Evolutionary conservation across 2,329 filamentous ascomycete species (phyloP).

Genomic region (Escovopsis sp.): DNA sequence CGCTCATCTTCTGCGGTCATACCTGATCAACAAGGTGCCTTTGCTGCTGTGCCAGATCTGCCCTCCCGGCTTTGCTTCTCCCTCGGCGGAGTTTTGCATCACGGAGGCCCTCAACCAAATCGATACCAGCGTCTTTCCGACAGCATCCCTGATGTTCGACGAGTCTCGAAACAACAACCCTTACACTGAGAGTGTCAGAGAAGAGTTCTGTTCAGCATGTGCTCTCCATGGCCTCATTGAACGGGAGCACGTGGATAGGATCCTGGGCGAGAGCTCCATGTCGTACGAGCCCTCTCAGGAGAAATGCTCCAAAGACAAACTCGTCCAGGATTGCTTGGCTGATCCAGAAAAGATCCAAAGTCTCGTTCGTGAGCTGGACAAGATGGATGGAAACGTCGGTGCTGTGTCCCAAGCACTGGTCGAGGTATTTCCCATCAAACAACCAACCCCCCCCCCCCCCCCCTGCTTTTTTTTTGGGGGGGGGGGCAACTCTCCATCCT

Average conservation of each 20-base stretch:
- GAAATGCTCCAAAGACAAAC: conserved; percentile 60
- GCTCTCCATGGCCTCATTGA: conserved; percentile 75
- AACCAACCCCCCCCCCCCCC: background rate
- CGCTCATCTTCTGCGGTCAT: conserved; percentile 69
- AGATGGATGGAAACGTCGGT: conserved; percentile 82
- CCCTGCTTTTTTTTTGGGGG: too few relatives aligned
- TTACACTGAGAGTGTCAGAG: conserved; percentile 43
- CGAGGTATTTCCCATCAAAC: conserved; percentile 34
- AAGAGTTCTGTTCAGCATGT: conserved; percentile 80
- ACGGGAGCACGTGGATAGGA: conserved; percentile 58
- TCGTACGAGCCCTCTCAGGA: conserved; percentile 60
- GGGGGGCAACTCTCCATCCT: too few relatives aligned
- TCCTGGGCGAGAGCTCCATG: conserved; percentile 75
- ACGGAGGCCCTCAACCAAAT: conserved; percentile 62
- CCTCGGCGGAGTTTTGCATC: conserved; percentile 58
- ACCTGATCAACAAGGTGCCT: conserved; percentile 57
- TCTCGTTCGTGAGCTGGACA: conserved; percentile 69
- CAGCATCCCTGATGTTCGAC: conserved; percentile 43
- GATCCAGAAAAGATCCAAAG: conserved; percentile 64
- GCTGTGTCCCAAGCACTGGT: conserved; percentile 67
- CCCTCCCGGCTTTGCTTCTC: conserved; percentile 56
- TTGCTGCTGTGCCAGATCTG: conserved; percentile 37
- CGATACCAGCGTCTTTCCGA: conserved; percentile 62
- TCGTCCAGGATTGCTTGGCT: conserved; percentile 63
- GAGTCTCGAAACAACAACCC: conserved; percentile 42